Conservation (phyloP, 306 rosid genomes). For the Cicer judaicum region DNA sequence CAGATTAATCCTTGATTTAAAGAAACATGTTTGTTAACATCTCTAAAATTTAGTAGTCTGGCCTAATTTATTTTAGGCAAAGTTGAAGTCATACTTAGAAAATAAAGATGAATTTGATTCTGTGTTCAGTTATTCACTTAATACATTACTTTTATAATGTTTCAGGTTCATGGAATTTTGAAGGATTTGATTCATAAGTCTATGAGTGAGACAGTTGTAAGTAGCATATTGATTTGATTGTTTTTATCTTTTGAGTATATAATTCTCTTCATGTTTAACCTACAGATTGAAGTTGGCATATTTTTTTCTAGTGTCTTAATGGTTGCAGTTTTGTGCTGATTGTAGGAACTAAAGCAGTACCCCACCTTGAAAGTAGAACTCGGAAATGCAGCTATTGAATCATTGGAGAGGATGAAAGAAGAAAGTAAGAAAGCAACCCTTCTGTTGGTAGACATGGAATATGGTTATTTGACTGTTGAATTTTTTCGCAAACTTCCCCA, state of each 20-base stretch:
- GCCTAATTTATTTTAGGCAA: background rate
- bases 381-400: constrained; percentile 80
- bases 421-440: constrained; percentile 93
- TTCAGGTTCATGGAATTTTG: constrained; percentile 83
- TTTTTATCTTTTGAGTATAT: constrained; percentile 12
- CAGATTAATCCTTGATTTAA: background rate
- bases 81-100: constrained; percentile 32
- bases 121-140: constrained; percentile 21
- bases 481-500: constrained; percentile 98
- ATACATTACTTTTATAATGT: constrained; percentile 30
- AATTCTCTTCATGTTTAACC: constrained; percentile 34
- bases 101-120: background rate
- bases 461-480: constrained; percentile 87
- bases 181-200: constrained; percentile 92
- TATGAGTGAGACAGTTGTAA: constrained; percentile 77
- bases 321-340: constrained; percentile 22
- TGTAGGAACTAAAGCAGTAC: constrained; percentile 89
- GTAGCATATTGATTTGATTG: constrained; percentile 38
- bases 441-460: constrained; percentile 88
- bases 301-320: background rate
- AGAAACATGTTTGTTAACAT: background rate
- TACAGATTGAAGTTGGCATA: constrained; percentile 1
- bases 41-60: background rate
- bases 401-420: constrained; percentile 87
- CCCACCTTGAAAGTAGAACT: constrained; percentile 93